Conservation (phyloP, 345 rosid species). For the Isatis tinctoria region DNA sequence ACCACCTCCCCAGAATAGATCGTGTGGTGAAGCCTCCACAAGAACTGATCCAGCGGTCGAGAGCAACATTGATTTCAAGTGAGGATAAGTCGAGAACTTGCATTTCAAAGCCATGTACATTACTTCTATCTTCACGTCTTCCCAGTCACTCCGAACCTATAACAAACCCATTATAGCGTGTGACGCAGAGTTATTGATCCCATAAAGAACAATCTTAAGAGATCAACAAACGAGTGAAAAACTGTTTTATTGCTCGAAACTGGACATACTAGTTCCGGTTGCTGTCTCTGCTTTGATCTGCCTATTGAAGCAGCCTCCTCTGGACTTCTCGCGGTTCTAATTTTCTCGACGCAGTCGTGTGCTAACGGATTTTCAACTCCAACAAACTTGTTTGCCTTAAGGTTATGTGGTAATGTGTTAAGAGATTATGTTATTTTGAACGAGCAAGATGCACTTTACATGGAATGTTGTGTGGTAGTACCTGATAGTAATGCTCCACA, state of each 20-base stretch:
- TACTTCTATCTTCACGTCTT: constrained; percentile 61
- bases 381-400: constrained; percentile 58
- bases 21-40: constrained; percentile 92
- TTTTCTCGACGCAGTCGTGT: constrained; percentile 54
- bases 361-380: constrained; percentile 57
- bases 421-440: neutral
- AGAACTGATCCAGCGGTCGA: constrained; percentile 76
- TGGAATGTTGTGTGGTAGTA: constrained; percentile 23
- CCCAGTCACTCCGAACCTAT: constrained; percentile 89
- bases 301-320: constrained; percentile 92
- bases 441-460: constrained; percentile 2
- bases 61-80: constrained; percentile 69
- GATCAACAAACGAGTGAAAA: neutral
- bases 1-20: constrained; percentile 97
- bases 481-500: constrained; percentile 94
- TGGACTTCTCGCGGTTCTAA: constrained; percentile 67
- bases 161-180: neutral
- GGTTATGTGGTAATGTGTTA: neutral
- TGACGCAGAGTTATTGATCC: neutral
- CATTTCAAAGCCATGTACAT: constrained; percentile 78
- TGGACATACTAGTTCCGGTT: constrained; percentile 57
- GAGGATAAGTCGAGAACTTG: constrained; percentile 85
- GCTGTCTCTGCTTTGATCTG: constrained; percentile 58
- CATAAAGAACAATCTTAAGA: neutral
- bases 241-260: neutral